Evolutionary conservation across 2,329 filamentous ascomycete species (phyloP).

Genomic region (Clonostachys rhizophaga): DNA sequence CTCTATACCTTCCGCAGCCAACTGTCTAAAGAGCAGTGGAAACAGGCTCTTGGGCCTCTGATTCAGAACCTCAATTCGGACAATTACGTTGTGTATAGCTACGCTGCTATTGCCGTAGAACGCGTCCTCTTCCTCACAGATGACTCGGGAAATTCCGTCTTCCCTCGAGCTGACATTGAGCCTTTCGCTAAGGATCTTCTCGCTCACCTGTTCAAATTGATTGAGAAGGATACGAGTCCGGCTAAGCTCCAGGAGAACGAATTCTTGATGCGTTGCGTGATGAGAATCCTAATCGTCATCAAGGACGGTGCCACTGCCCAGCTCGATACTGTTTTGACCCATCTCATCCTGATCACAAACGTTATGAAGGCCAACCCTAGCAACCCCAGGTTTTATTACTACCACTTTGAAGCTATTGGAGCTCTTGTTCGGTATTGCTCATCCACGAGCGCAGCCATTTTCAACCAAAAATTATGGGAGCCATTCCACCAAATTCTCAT

Average conservation of each 20-base stretch:
- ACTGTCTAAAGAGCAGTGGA: slow-evolving; percentile 88
- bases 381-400: slow-evolving; percentile 98
- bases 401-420: slow-evolving; percentile 91
- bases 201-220: slow-evolving; percentile 84
- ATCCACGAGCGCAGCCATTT: slow-evolving; percentile 59
- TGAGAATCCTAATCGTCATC: slow-evolving; percentile 94
- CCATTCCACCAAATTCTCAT: slow-evolving; percentile 78
- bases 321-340: slow-evolving; percentile 72
- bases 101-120: slow-evolving; percentile 95
- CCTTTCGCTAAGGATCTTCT: slow-evolving; percentile 82
- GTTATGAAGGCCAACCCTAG: slow-evolving; percentile 93
- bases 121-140: slow-evolving; percentile 81
- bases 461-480: slow-evolving; percentile 77
- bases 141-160: slow-evolving; percentile 70
- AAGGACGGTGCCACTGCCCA: slow-evolving; percentile 74
- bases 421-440: slow-evolving; percentile 74
- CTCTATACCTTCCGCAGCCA: slow-evolving; percentile 96
- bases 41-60: slow-evolving; percentile 79
- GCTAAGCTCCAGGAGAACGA: slow-evolving; percentile 98
- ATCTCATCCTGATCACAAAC: slow-evolving; percentile 84
- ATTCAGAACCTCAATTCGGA: slow-evolving; percentile 86
- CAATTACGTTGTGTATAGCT: slow-evolving; percentile 97
- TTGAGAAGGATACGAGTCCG: slow-evolving; percentile 78
- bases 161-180: slow-evolving; percentile 73
- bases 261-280: slow-evolving; percentile 97